Conservation (phyloP, 768 basidiomycete species). For the Mycena haematopus region DNA sequence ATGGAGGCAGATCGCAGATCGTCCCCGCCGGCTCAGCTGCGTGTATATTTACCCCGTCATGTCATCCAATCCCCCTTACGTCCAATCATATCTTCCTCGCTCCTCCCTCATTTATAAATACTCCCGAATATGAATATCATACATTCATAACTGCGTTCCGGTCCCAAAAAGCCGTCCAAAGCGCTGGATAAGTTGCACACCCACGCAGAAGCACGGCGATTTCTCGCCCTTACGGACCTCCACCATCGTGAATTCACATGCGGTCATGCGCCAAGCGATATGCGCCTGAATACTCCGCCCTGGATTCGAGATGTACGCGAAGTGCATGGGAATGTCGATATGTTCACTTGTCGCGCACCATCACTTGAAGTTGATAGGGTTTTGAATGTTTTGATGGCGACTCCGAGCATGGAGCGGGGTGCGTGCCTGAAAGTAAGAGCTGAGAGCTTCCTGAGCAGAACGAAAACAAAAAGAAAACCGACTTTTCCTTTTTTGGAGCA, state of each 20-base stretch:
- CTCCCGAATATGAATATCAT: conserved; percentile 2
- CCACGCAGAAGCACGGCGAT: not conserved
- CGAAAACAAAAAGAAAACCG: too few species aligned
- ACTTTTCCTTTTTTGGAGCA: too few species aligned
- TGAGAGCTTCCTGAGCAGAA: too few species aligned
- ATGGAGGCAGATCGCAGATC: conserved; percentile 27
- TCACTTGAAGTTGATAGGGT: too few species aligned
- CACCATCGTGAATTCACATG: conserved; percentile 3
- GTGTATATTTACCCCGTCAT: conserved; percentile 30
- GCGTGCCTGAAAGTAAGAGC: too few species aligned
- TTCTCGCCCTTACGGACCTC: not conserved
- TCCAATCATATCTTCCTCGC: conserved; percentile 26
- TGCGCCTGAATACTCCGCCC: too few species aligned
- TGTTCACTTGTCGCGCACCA: conserved; percentile 14
- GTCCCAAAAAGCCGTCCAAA: not conserved
- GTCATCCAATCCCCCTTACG: conserved; percentile 30
- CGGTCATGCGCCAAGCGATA: conserved; percentile 17
- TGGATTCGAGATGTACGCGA: not conserved
- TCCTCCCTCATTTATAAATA: conserved; percentile 15
- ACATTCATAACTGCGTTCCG: not conserved
- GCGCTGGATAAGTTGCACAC: not conserved
- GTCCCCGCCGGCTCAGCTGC: conserved; percentile 23
- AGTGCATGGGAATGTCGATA: conserved; percentile 22
- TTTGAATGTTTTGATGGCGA: not conserved
- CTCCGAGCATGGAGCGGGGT: too few species aligned